These are phyloP conservation scores for Geotrichum candidum DNA, from an alignment of 1,139 yeast genomes.

Conservation along the genomic window DNA sequence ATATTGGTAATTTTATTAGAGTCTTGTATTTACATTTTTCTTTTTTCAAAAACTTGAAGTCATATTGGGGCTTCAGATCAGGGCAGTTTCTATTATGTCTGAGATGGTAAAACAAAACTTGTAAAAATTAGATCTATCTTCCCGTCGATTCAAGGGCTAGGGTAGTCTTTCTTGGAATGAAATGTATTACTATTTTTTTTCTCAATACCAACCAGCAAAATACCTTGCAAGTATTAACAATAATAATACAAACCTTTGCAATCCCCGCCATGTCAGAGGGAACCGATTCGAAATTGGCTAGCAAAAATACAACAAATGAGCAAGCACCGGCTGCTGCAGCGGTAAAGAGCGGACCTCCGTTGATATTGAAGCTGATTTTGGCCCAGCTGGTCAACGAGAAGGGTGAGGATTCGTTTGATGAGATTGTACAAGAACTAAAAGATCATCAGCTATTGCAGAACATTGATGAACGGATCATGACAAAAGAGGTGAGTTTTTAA, in stretches of 20 bases:
- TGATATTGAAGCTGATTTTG: conserved; percentile 32
- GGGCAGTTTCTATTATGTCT: too few species aligned
- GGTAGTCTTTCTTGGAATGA: background rate
- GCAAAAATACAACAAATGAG: background rate
- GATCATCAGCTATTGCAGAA: conserved; percentile 32
- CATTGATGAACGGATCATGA: conserved; percentile 17
- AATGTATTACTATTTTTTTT: background rate
- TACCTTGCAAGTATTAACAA: background rate
- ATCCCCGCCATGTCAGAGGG: background rate
- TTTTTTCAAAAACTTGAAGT: background rate
- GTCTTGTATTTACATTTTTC: background rate
- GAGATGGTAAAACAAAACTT: too few species aligned
- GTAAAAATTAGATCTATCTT: too few species aligned
- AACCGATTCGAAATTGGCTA: background rate
- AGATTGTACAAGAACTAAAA: conserved; percentile 29
- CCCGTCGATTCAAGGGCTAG: background rate
- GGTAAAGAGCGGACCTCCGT: conserved; percentile 6
- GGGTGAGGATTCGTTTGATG: conserved; percentile 30
- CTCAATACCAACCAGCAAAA: background rate
- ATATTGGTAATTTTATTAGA: background rate
- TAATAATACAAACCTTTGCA: background rate
- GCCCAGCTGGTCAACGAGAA: conserved; percentile 35
- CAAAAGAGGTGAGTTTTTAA: conserved; percentile 12
- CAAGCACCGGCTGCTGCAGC: background rate
- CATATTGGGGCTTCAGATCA: too few species aligned